Evolutionary conservation across 2,329 filamentous ascomycete genomes (phyloP).

Genomic region (Alternaria sp.): DNA sequence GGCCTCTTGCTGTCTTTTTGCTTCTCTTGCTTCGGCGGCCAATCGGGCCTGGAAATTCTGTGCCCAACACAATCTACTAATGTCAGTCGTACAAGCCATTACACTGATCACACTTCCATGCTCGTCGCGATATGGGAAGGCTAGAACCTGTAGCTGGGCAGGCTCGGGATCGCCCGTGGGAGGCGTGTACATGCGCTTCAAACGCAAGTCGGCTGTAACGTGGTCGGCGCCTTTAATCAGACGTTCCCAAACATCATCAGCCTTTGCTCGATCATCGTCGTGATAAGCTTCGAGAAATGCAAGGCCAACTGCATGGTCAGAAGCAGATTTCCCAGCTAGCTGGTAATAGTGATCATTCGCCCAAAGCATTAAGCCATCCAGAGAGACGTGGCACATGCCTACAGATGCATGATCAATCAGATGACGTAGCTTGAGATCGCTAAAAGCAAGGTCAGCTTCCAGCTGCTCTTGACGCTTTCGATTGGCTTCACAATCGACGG

Average conservation of each 20-base stretch:
- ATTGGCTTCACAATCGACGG: constrained; percentile 31
- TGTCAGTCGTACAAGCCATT: constrained; percentile 53
- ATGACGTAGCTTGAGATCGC: constrained; percentile 47
- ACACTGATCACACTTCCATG: constrained; percentile 43
- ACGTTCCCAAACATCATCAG: constrained; percentile 35
- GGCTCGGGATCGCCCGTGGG: constrained; percentile 43
- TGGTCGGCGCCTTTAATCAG: constrained; percentile 38
- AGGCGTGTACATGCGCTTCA: constrained; percentile 44
- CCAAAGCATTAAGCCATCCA: constrained; percentile 45
- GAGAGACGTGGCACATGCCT: constrained; percentile 45
- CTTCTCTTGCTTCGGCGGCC: constrained; percentile 50
- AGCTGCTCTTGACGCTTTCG: constrained; percentile 41
- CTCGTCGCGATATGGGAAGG: constrained; percentile 47
- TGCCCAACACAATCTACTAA: constrained; percentile 51
- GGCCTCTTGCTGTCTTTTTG: constrained; percentile 51
- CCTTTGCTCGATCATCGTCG: constrained; percentile 39
- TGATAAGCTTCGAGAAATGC: constrained; percentile 40
- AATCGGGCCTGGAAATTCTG: constrained; percentile 50
- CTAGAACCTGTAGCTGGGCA: constrained; percentile 44
- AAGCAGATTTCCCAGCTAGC: constrained; percentile 32
- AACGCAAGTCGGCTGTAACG: constrained; percentile 37
- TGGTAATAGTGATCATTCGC: constrained; percentile 48
- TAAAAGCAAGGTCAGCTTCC: constrained; percentile 46
- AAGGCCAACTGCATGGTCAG: constrained; percentile 24
- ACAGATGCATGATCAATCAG: constrained; percentile 48